Percentiles rank a stretch among this genome's conserved stretches.
These are phyloP conservation scores for Salix udensis DNA, from an alignment of 345 rosid genomes.

Conservation along the genomic window DNA sequence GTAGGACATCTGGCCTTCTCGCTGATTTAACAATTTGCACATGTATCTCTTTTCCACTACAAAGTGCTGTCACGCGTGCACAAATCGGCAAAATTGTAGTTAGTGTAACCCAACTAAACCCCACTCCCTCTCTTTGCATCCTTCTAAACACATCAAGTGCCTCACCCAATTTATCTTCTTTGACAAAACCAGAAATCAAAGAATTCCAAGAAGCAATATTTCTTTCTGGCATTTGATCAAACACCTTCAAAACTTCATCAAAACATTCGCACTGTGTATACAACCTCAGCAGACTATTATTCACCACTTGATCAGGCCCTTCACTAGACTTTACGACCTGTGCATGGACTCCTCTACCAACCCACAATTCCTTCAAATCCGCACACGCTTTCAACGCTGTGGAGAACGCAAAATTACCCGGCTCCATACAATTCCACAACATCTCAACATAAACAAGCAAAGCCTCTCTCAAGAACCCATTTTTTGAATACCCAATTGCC, in stretches of 20 bases:
- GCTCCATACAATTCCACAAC: constrained; percentile 27
- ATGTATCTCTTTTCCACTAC: constrained; percentile 40
- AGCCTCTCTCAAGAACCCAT: constrained; percentile 34
- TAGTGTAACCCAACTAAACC: constrained; percentile 45
- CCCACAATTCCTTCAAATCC: constrained; percentile 15
- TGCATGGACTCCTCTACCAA: constrained; percentile 42
- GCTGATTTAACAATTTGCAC: constrained; percentile 32
- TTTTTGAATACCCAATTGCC: constrained; percentile 48
- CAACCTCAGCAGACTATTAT: constrained; percentile 29
- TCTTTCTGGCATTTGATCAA: constrained; percentile 17
- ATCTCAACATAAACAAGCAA: constrained; percentile 30
- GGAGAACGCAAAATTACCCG: constrained; percentile 43
- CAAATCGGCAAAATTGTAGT: constrained; percentile 38
- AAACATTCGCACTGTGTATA: constrained; percentile 28
- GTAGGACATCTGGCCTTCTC: constrained; percentile 33
- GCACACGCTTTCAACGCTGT: constrained; percentile 44
- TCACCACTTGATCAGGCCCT: constrained; percentile 44
- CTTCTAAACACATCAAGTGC: constrained; percentile 32
- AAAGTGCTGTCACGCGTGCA: constrained; percentile 31
- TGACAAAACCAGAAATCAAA: constrained; percentile 11
- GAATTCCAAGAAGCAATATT: constrained; percentile 24
- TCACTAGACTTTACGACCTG: constrained; percentile 38
- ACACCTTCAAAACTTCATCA: constrained; percentile 28
- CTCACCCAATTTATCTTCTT: constrained; percentile 15
- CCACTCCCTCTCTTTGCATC: constrained; percentile 37